Conservation (phyloP, 2,329 filamentous ascomycete genomes). For the Fusarium nelsonii region DNA sequence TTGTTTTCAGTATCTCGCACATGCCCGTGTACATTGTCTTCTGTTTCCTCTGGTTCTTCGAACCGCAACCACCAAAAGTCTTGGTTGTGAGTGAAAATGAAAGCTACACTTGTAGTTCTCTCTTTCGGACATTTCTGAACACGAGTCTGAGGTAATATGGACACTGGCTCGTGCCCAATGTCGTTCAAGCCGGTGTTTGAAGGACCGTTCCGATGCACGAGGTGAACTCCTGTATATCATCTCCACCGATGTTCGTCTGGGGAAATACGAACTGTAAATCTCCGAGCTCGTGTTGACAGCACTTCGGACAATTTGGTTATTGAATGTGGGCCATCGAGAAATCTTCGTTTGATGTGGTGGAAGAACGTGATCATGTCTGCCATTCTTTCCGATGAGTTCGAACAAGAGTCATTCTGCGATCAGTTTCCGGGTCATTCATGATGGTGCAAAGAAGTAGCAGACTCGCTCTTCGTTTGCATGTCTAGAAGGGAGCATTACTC, state of each 20-base stretch:
- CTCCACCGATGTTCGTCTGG: constrained; percentile 35
- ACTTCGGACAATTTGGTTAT: background rate
- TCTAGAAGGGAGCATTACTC: background rate
- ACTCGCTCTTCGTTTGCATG: background rate
- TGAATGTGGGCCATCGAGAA: background rate
- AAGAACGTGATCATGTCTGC: background rate
- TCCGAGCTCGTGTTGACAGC: background rate
- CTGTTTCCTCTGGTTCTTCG: background rate
- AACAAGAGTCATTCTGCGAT: background rate
- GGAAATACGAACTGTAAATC: constrained; percentile 19
- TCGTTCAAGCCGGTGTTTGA: constrained; percentile 21
- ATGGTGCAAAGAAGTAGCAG: background rate
- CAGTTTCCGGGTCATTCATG: background rate
- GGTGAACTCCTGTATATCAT: constrained; percentile 30
- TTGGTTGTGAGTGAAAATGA: background rate
- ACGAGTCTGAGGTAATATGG: constrained; percentile 17
- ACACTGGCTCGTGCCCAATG: constrained; percentile 4
- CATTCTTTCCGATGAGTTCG: background rate
- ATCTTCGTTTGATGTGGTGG: background rate
- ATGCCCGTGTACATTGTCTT: background rate
- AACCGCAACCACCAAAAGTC: background rate
- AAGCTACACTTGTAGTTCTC: background rate
- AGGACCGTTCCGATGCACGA: constrained; percentile 31
- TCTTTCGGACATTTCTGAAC: background rate
- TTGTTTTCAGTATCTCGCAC: background rate